A percentile compares a stretch with the other conserved stretches of the same genome.
Evolutionary conservation across 2,329 filamentous ascomycete genomes (phyloP).

Genomic region (Gnomoniopsis sp.): DNA sequence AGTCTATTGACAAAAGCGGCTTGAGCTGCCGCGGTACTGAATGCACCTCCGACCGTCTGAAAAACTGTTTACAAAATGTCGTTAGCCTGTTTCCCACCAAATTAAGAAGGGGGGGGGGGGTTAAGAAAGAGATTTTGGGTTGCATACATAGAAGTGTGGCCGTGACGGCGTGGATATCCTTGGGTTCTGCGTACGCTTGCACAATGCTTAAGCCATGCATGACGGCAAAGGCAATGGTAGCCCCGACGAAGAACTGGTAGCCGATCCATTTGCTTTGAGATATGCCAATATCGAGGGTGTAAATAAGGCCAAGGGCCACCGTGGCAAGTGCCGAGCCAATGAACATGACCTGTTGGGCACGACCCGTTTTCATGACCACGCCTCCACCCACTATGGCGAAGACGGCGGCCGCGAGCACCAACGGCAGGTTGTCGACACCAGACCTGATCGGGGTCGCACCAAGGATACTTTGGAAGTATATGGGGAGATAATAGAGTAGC

Average conservation of each 20-base stretch:
- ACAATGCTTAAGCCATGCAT: not conserved
- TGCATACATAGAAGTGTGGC: constrained; percentile 31
- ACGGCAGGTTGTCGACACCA: constrained; percentile 39
- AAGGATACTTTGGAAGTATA: constrained; percentile 50
- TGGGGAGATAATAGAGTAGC: constrained; percentile 44
- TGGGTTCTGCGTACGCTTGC: constrained; percentile 35
- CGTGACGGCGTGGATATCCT: constrained; percentile 36
- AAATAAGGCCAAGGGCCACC: constrained; percentile 33
- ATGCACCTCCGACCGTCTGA: constrained; percentile 44
- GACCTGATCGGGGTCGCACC: constrained; percentile 32
- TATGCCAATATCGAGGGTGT: constrained; percentile 33
- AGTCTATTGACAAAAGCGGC: constrained; percentile 36
- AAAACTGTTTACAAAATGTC: constrained; percentile 33
- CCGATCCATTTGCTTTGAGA: constrained; percentile 39
- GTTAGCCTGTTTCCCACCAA: too few relatives aligned
- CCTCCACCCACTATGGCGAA: constrained; percentile 32
- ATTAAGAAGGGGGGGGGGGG: too few relatives aligned
- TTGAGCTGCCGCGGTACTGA: constrained; percentile 43
- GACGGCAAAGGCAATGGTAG: constrained; percentile 41
- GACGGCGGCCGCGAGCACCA: constrained; percentile 36
- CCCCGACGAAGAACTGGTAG: constrained; percentile 44
- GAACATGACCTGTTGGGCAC: constrained; percentile 34
- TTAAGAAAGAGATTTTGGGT: constrained; percentile 11
- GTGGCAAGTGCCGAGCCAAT: constrained; percentile 33
- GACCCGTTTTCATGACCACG: constrained; percentile 28